A percentile compares a stretch with the other conserved stretches of the same genome.
Conservation (phyloP, 306 rosid species). For the Ziziphus jujuba region DNA sequence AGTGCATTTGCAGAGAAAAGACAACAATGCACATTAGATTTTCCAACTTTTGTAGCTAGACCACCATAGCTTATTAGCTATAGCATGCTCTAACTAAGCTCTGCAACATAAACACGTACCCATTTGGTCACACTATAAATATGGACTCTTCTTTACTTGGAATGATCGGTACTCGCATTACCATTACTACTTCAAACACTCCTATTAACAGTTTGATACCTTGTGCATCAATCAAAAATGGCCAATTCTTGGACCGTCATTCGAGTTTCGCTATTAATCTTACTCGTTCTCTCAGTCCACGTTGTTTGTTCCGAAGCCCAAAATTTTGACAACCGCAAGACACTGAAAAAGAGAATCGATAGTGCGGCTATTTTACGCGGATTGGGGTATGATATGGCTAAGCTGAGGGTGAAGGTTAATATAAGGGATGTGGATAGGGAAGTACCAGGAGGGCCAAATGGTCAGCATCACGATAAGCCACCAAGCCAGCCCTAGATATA, state of each 20-base stretch:
- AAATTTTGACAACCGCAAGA: slow-evolving; percentile 3
- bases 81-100: neutral
- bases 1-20: neutral
- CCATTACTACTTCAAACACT: too few species aligned
- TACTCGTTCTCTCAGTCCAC: slow-evolving; percentile 15
- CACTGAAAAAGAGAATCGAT: slow-evolving; percentile 6
- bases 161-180: too few species aligned
- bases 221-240: slow-evolving; percentile 13
- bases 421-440: neutral
- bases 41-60: slow-evolving; percentile 10
- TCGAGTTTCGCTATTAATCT: slow-evolving; percentile 11
- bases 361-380: slow-evolving; percentile 1
- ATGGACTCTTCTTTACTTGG: too few species aligned
- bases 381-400: neutral
- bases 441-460: slow-evolving; percentile 16
- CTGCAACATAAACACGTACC: too few species aligned
- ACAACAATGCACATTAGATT: slow-evolving; percentile 19
- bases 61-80: too few species aligned
- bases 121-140: too few species aligned
- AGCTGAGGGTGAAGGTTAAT: neutral
- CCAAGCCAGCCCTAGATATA: too few species aligned
- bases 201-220: too few species aligned
- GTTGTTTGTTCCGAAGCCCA: slow-evolving; percentile 8
- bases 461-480: neutral
- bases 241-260: neutral